Evolutionary conservation across 208 protist genomes (phyloP), one percentile per base, ranked within the genome.

Genomic region (Phytomonas francai): DNA sequence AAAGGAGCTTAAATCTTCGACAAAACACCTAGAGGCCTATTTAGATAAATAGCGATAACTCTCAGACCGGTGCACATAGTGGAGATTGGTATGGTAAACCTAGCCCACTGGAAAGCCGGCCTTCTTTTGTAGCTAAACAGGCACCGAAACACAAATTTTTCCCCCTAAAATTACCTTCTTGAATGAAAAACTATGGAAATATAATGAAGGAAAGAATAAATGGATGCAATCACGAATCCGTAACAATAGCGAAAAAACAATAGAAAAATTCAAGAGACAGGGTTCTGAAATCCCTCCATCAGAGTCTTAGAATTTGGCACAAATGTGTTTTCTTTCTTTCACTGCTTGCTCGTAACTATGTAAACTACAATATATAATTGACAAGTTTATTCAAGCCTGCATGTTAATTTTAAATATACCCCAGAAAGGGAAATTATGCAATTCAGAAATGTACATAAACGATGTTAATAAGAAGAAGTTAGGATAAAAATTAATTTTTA

Each of bases 81-180:
- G 59, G 59, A 62, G 32, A 39, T 36, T 62, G 59, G 59, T 62
- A 36, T 62, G 31, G 22, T 25, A 49, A 54, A 54, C 45, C 45
- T 54, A 71, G 67, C 16, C 19, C 27, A 65, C 36, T 66, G 67
- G 54, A 71, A 71, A 65, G 22, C 27, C 29, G 39, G 60, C 7
- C 58, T 64, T 63, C 30, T 19, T 22, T 32, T 32, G 30, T 2
- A 29, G 27, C 59, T 25, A 27, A 27, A 64, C 27, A 42, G 30
- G 59, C 28, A 25, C 49, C 16, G 65, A 63, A 11, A 63, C 22
- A 16, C 36, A 63, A 58, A 6, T 58, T 57, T 19, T 54, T 54
- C 25, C 22, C 25, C 45, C 11, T 25, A 54, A 54, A 54, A 7
- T 19, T 54, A 54, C 45, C 16, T 54, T 54, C 45, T 25, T 19